phyloP scores from a whole-genome alignment of 345 rosid species.

The Capsella bursapastoris region DNA sequence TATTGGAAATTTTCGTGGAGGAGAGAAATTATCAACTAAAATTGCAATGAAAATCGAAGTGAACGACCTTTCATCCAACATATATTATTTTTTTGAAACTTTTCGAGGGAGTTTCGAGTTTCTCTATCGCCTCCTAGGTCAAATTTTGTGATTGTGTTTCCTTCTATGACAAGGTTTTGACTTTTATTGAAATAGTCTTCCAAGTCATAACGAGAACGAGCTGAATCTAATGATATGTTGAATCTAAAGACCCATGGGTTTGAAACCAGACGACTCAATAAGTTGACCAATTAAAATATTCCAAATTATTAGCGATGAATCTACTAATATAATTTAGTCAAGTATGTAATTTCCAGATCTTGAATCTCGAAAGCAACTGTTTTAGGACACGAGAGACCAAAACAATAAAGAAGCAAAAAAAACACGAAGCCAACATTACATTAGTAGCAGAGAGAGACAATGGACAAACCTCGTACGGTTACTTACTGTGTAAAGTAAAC shows the following conservation, averaged over 20 bases:
- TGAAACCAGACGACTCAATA: not conserved
- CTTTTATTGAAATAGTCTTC: constrained; percentile 26
- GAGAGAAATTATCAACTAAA: constrained; percentile 1
- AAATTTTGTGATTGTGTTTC: not conserved
- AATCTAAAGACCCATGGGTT: constrained; percentile 24
- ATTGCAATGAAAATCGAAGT: not conserved
- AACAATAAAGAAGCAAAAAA: not conserved
- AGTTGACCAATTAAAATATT: not conserved
- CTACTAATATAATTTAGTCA: not conserved
- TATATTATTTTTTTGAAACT: not conserved
- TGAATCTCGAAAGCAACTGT: no score
- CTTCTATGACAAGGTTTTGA: constrained; percentile 36
- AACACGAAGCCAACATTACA: not conserved
- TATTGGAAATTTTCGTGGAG: constrained; percentile 9
- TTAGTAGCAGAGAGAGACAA: not conserved
- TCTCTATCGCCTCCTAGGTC: constrained; percentile 21
- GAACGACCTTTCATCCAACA: constrained; percentile 32
- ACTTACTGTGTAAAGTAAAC: not conserved
- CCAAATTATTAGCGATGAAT: not conserved
- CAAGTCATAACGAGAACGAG: not conserved
- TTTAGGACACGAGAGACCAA: no score
- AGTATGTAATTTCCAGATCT: no score
- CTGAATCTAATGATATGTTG: not conserved
- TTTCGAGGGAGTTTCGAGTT: constrained; percentile 22
- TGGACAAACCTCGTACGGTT: not conserved